Percentiles rank a stretch among this genome's conserved stretches.
Conservation (phyloP, 2,329 filamentous ascomycete genomes). For the Arachnopeziza araneosa region DNA sequence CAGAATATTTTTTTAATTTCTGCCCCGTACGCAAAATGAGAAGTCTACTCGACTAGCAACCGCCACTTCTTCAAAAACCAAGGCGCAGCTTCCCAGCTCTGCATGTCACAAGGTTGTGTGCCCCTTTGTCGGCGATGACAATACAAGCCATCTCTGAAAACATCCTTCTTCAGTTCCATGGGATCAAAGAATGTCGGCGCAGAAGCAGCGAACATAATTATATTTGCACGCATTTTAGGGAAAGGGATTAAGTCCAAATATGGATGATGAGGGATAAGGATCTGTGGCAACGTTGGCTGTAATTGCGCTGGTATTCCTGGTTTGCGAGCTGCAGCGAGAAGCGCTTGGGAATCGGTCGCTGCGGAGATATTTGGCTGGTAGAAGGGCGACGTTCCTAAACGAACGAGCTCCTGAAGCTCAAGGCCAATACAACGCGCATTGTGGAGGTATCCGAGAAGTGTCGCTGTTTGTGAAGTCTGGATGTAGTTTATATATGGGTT, state of each 20-base stretch:
- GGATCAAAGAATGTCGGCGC: slow-evolving; percentile 30
- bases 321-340: no score
- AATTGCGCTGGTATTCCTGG: slow-evolving; percentile 20
- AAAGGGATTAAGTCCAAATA: slow-evolving; percentile 35
- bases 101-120: slow-evolving; percentile 33
- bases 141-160: slow-evolving; percentile 25
- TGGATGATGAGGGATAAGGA: slow-evolving; percentile 34
- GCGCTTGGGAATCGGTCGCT: no score
- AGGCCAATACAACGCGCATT: slow-evolving; percentile 28
- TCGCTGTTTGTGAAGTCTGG: slow-evolving; percentile 17
- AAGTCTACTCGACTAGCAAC: slow-evolving; percentile 8
- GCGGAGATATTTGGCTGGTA: slow-evolving; percentile 25
- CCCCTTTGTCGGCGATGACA: slow-evolving; percentile 1
- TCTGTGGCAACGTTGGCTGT: slow-evolving; percentile 34
- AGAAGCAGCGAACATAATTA: slow-evolving; percentile 30
- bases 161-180: slow-evolving; percentile 34
- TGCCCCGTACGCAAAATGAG: no score
- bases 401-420: slow-evolving; percentile 15
- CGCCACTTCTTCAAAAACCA: slow-evolving; percentile 32
- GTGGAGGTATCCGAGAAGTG: slow-evolving; percentile 22
- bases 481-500: slow-evolving; percentile 14
- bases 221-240: slow-evolving; percentile 30
- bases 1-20: no score
- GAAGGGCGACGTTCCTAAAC: slow-evolving; percentile 31
- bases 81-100: slow-evolving; percentile 18